Percentiles rank a stretch among this genome's conserved stretches.
These are phyloP conservation scores for Bipolaris gigantea DNA, from an alignment of 2,329 filamentous ascomycete species.

Conservation along the genomic window DNA sequence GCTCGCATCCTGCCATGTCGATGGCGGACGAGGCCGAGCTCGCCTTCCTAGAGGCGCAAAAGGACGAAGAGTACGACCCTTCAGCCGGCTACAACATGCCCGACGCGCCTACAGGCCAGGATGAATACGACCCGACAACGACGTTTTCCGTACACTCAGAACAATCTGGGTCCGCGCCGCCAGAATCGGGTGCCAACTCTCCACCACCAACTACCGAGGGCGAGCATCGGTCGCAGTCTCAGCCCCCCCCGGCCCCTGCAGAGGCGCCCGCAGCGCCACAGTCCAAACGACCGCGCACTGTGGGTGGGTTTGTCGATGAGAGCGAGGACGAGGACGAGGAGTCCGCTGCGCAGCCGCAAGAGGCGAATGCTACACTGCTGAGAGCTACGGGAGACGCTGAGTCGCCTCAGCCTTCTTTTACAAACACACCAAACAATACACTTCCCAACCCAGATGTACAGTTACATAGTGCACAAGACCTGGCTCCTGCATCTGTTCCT, in stretches of 20 bases:
- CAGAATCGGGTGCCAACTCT: conserved; percentile 34
- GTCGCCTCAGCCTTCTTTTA: conserved; percentile 57
- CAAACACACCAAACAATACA: conserved; percentile 60
- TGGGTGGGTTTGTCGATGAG: conserved; percentile 65
- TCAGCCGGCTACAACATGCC: conserved; percentile 45
- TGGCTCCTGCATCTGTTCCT: conserved; percentile 47
- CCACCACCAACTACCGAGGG: conserved; percentile 25
- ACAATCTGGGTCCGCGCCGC: conserved; percentile 31
- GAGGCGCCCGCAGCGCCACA: conserved; percentile 36
- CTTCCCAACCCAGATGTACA: conserved; percentile 61
- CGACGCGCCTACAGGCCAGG: conserved; percentile 49
- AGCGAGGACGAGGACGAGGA: conserved; percentile 61
- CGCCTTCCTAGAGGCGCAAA: conserved; percentile 56
- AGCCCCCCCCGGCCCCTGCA: conserved; percentile 20
- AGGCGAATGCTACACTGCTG: conserved; percentile 53
- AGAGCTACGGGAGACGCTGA: conserved; percentile 53
- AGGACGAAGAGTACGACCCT: conserved; percentile 43
- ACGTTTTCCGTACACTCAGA: conserved; percentile 32
- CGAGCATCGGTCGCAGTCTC: conserved; percentile 30
- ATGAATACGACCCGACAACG: conserved; percentile 46
- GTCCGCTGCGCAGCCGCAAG: conserved; percentile 51
- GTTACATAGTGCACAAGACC: conserved; percentile 60
- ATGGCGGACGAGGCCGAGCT: conserved; percentile 59
- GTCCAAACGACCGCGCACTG: conserved; percentile 54
- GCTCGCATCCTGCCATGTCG: conserved; percentile 10